These are phyloP conservation scores for Pichia kluyveri DNA, from an alignment of 805 yeast species.

Conservation along the genomic window DNA sequence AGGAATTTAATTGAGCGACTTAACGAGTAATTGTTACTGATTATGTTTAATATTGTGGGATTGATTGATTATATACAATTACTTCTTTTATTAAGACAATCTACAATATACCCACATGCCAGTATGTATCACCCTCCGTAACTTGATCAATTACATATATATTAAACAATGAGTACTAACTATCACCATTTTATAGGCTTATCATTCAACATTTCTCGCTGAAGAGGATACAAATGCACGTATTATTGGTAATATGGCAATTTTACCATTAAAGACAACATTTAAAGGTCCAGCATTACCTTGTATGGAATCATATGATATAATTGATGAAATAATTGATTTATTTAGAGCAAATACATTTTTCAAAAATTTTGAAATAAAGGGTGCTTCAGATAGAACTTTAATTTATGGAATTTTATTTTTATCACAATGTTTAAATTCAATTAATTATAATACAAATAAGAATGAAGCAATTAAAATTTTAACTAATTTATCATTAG, in stretches of 20 bases:
- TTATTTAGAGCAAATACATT: constrained; percentile 93
- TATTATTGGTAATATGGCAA: constrained; percentile 66
- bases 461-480: constrained; percentile 52
- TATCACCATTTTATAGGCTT: constrained; percentile 35
- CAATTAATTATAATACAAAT: constrained; percentile 40
- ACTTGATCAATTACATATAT: no score
- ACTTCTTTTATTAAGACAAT: no score
- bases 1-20: no score
- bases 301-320: constrained; percentile 68
- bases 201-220: constrained; percentile 68
- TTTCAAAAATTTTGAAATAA: constrained; percentile 93
- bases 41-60: no score
- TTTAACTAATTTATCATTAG: constrained; percentile 81
- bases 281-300: constrained; percentile 92
- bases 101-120: no score
- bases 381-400: constrained; percentile 88
- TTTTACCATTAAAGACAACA: constrained; percentile 78
- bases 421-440: constrained; percentile 74
- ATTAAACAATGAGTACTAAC: not conserved
- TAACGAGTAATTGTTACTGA: no score
- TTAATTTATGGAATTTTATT: constrained; percentile 89
- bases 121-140: no score
- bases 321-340: constrained; percentile 84
- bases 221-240: constrained; percentile 52
- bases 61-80: no score